Percentiles rank a stretch among this genome's conserved stretches.
Evolutionary conservation across 192 early-diverging fungal genomes (phyloP).

Genomic region (Gryganskiella cystojenkinii): DNA sequence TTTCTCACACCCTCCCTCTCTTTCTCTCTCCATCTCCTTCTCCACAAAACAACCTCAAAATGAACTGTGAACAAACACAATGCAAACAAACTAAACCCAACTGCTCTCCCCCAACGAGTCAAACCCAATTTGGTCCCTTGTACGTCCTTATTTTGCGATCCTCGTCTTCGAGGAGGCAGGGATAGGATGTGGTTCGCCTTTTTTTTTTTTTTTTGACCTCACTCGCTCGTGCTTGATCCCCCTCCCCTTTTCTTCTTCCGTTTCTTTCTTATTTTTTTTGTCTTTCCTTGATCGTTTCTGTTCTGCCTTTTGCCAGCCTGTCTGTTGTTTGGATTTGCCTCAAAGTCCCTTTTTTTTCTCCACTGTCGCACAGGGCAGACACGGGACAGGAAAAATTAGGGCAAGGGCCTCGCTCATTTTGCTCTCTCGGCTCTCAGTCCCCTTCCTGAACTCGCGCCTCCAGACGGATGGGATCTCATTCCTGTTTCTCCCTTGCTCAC

Average conservation of each 20-base stretch:
- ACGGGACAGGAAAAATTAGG: no score
- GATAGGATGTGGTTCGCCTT: no score
- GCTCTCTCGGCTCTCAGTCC: no score
- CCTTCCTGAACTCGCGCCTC: no score
- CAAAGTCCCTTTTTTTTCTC: no score
- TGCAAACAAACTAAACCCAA: no score
- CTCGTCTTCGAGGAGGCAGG: no score
- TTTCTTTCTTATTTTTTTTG: not conserved
- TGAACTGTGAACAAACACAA: no score
- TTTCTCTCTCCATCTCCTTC: not conserved
- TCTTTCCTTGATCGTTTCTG: not conserved
- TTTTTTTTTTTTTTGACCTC: not conserved
- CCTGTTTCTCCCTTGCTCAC: no score
- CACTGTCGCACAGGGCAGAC: not conserved
- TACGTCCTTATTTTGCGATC: not conserved
- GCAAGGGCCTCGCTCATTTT: no score
- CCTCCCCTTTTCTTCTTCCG: not conserved
- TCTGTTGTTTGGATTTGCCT: not conserved
- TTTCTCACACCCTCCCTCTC: constrained; percentile 3
- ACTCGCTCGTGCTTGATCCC: not conserved
- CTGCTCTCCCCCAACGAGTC: not conserved
- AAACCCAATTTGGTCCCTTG: not conserved
- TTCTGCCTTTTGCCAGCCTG: not conserved
- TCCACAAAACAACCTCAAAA: no score
- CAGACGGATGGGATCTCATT: no score